A percentile compares a stretch with the other conserved stretches of the same genome.
Conservation (phyloP, 352 stramenopile species). For the Globisporangium cystogenes region DNA sequence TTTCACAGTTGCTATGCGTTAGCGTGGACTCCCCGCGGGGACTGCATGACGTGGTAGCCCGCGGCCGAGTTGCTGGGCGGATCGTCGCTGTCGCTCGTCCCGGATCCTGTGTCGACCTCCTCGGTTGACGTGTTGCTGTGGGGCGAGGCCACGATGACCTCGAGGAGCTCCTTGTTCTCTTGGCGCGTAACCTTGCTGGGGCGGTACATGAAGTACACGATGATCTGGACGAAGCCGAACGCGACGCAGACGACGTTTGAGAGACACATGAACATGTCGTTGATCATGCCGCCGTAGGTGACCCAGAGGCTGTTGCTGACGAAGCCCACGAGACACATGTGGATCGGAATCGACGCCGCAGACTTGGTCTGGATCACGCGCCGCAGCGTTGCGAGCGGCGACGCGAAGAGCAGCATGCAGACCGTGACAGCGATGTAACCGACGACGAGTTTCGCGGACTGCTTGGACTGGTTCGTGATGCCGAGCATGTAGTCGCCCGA, state of each 20-base stretch:
- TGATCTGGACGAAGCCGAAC: constrained; percentile 28
- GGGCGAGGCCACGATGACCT: constrained; percentile 3
- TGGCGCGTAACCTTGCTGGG: background rate
- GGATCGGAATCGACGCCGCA: constrained; percentile 30
- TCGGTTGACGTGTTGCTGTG: constrained; percentile 16
- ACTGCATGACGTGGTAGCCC: background rate
- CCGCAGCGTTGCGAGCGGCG: constrained; percentile 6
- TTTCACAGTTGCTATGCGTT: background rate
- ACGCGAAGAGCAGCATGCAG: constrained; percentile 16
- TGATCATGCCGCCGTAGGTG: constrained; percentile 20
- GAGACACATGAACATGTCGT: constrained; percentile 26
- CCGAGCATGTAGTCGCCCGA: constrained; percentile 19
- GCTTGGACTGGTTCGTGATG: constrained; percentile 18
- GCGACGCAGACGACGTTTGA: constrained; percentile 26
- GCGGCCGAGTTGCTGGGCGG: background rate
- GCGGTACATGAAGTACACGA: constrained; percentile 27
- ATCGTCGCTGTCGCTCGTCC: constrained; percentile 7
- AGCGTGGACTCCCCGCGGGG: background rate
- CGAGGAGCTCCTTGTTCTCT: constrained; percentile 5
- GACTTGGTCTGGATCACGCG: constrained; percentile 20
- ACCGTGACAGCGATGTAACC: constrained; percentile 23
- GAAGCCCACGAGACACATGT: constrained; percentile 21
- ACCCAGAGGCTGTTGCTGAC: constrained; percentile 28
- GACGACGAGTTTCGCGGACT: constrained; percentile 25
- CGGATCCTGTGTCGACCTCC: constrained; percentile 11